Evolutionary conservation across 2,329 filamentous ascomycete genomes (phyloP).

Genomic region (Thermomyces lanuginosus): DNA sequence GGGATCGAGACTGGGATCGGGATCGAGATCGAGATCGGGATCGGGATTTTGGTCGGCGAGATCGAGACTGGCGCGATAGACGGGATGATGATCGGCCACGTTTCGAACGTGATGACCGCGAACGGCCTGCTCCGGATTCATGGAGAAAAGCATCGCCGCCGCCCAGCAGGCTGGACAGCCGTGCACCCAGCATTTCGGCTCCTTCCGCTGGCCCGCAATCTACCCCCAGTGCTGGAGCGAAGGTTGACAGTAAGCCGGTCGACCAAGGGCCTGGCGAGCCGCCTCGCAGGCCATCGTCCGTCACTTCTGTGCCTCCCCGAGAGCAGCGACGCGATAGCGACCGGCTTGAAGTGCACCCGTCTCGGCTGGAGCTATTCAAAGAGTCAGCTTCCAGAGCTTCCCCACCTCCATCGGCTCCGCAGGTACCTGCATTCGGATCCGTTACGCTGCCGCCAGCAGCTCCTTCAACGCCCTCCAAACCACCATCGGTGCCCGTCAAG

Average conservation of each 20-base stretch:
- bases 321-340: constrained; percentile 19
- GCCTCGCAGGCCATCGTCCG: constrained; percentile 10
- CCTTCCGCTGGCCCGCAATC: constrained; percentile 3
- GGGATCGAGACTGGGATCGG: too few relatives aligned
- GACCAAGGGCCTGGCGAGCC: constrained; percentile 14
- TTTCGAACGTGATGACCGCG: constrained; percentile 15
- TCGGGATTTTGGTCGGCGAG: constrained; percentile 20
- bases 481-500: neutral
- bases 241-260: constrained; percentile 10
- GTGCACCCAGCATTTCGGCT: constrained; percentile 4
- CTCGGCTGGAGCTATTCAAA: constrained; percentile 15
- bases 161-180: constrained; percentile 15
- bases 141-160: constrained; percentile 27
- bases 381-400: constrained; percentile 18
- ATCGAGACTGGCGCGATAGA: constrained; percentile 18
- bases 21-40: constrained; percentile 20
- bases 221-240: constrained; percentile 6
- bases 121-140: constrained; percentile 16
- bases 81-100: constrained; percentile 21
- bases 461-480: constrained; percentile 7
- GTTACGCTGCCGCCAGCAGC: constrained; percentile 15
- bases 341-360: constrained; percentile 12
- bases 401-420: constrained; percentile 24
- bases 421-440: constrained; percentile 28
- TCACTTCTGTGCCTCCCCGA: constrained; percentile 7